Evolutionary conservation across 139 green algal species (phyloP).

Genomic region (Chlamydomonas sp.): DNA sequence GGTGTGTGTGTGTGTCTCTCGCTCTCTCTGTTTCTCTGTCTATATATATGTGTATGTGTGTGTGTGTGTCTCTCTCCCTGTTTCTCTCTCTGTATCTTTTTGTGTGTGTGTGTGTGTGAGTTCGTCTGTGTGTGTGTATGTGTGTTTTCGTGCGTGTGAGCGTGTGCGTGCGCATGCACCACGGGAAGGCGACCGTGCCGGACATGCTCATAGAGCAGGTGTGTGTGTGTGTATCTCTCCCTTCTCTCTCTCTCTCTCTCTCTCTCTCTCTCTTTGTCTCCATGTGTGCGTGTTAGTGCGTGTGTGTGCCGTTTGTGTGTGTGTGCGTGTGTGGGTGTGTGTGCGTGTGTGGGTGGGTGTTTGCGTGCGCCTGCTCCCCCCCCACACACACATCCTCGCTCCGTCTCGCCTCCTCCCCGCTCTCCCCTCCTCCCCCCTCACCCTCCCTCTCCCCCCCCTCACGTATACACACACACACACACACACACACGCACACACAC

Average conservation of each 20-base stretch:
- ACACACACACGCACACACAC: constrained; percentile 4
- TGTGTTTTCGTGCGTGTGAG: not conserved
- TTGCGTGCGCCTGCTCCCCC: not conserved
- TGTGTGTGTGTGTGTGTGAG: not conserved
- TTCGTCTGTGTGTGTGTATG: not conserved
- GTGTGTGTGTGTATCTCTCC: no score
- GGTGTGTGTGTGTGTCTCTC: constrained; percentile 39
- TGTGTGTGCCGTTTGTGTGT: no score
- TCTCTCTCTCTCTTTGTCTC: no score
- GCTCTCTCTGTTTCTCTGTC: not conserved
- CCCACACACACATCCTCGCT: not conserved
- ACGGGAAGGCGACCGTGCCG: not conserved
- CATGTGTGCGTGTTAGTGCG: no score
- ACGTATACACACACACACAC: constrained; percentile 1
- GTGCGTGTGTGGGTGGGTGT: no score
- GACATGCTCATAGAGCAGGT: not conserved
- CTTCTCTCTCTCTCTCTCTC: no score
- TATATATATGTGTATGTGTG: not conserved
- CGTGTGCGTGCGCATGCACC: not conserved
- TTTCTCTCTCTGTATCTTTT: constrained; percentile 2
- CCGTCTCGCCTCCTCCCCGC: not conserved
- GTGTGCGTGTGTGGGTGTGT: no score
- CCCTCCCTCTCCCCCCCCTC: not conserved
- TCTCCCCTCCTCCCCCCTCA: not conserved
- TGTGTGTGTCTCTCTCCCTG: not conserved